A percentile compares a stretch with the other conserved stretches of the same genome.
phyloP scores from a whole-genome alignment of 2,329 filamentous ascomycete genomes.

The Trichoderma cornu-damae region DNA sequence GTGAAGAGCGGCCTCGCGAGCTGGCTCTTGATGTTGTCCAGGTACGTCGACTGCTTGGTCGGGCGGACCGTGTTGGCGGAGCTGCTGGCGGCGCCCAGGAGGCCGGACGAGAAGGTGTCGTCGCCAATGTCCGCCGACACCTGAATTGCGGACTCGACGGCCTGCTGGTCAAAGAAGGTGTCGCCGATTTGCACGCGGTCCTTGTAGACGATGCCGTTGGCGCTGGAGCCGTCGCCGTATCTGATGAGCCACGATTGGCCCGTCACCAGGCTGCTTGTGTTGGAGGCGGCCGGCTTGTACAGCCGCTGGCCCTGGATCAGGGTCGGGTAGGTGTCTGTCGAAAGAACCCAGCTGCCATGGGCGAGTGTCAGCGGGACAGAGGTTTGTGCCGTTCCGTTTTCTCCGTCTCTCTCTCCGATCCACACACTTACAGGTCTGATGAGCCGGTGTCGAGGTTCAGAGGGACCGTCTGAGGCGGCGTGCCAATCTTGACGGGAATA shows the following conservation, averaged over 20 bases:
- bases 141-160: constrained; percentile 58
- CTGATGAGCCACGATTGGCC: constrained; percentile 51
- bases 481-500: constrained; percentile 59
- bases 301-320: constrained; percentile 49
- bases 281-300: constrained; percentile 48
- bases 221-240: constrained; percentile 62
- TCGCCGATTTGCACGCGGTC: constrained; percentile 59
- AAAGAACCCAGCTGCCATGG: constrained; percentile 62
- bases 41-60: constrained; percentile 30
- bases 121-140: constrained; percentile 45
- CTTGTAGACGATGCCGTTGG: constrained; percentile 59
- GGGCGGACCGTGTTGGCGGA: constrained; percentile 34
- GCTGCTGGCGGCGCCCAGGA: constrained; percentile 34
- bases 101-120: constrained; percentile 34
- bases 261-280: constrained; percentile 39
- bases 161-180: constrained; percentile 55
- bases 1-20: constrained; percentile 36
- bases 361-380: constrained; percentile 9
- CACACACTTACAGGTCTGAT: constrained; percentile 42
- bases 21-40: constrained; percentile 32
- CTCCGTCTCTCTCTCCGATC: background rate
- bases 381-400: background rate
- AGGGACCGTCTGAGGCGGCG: constrained; percentile 50
- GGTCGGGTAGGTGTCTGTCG: constrained; percentile 46
- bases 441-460: constrained; percentile 64